Base-by-base conservation (phyloP, 352 stramenopile species). In the Phytophthora ramorum region DNA sequence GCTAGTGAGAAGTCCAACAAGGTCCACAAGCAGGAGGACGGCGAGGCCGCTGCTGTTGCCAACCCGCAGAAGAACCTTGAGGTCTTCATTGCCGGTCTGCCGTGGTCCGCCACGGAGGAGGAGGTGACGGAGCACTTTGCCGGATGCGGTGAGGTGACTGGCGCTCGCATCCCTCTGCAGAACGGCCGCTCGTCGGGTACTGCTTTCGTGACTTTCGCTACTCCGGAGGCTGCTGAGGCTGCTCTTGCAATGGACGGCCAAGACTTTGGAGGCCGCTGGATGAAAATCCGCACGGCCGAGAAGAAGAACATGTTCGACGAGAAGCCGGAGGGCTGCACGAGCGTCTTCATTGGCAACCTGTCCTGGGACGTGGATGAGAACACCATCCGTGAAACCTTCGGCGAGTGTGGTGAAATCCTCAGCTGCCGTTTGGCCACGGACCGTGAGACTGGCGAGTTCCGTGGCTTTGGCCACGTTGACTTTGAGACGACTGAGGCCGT, bases 271-370 rank as follows among this genome's bases (percentile, higher is more conserved):
- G 85, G 82, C 1, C 89, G 95, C 17, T 99, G 96, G 96, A 90
- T 99, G 73, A 98, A 97, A 71, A 98, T 99, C 71, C 81, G 84
- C 43, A 89, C 85, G n/a, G 80, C 83, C 10, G 85, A 91, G 66
- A 88, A 90, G 73, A 95, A 92, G 64, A 89, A 92, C 59, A 84
- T 90, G 74, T 80, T 89, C 35, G 87, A 94, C 43, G 74, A 97
- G 65, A 99, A 99, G 80, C 87, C 96, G 22, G 94, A 98, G 61
- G 92, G 91, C 45, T 99, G 96, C 78, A 92, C 87, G 0, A 99
- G 96, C 35, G 83, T 99, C 16, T 99, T 99, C 78, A 92, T 99
- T 43, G 98, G 97, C 30, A 99, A 99, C 79, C 80, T 99, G 14
- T 88, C 93, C 24, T 99, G 93, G 91, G 87, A 99, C 54, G 87